These are phyloP conservation scores for Samsoniella hepiali DNA, from an alignment of 2,329 filamentous ascomycete species.

Conservation along the genomic window DNA sequence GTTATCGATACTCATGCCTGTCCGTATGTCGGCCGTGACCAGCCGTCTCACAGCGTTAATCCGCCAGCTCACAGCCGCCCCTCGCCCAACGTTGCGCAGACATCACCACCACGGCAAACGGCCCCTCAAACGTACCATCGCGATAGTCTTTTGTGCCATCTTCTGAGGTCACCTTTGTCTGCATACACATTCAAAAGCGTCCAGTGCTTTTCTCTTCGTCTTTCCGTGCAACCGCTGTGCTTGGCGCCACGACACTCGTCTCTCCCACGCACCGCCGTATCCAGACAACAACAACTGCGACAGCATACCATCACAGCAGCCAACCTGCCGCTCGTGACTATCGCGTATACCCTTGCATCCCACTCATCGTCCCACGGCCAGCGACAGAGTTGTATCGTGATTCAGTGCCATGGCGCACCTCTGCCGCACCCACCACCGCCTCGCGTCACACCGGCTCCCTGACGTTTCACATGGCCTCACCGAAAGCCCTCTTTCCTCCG, in stretches of 20 bases:
- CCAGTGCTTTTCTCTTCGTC: background rate
- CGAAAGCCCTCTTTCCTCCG: background rate
- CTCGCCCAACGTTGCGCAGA: background rate
- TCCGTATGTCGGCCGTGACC: background rate
- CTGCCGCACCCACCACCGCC: background rate
- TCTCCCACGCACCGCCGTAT: background rate
- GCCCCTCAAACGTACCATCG: too few species aligned
- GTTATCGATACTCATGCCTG: too few species aligned
- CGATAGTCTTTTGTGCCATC: background rate
- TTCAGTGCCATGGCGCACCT: background rate
- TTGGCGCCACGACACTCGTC: background rate
- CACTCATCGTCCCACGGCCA: background rate
- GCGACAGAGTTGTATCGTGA: background rate
- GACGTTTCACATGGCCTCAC: constrained; percentile 14
- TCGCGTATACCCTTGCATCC: background rate
- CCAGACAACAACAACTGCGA: background rate
- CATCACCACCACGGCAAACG: background rate
- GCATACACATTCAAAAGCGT: background rate
- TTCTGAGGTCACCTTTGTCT: background rate
- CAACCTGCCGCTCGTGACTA: background rate
- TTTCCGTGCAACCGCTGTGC: background rate
- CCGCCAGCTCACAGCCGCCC: background rate
- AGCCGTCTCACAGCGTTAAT: background rate
- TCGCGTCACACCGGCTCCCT: background rate
- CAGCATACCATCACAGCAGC: background rate